Evolutionary conservation across 1,284 basidiomycete species (phyloP).

Genomic region (Tilletiaria anomala): DNA sequence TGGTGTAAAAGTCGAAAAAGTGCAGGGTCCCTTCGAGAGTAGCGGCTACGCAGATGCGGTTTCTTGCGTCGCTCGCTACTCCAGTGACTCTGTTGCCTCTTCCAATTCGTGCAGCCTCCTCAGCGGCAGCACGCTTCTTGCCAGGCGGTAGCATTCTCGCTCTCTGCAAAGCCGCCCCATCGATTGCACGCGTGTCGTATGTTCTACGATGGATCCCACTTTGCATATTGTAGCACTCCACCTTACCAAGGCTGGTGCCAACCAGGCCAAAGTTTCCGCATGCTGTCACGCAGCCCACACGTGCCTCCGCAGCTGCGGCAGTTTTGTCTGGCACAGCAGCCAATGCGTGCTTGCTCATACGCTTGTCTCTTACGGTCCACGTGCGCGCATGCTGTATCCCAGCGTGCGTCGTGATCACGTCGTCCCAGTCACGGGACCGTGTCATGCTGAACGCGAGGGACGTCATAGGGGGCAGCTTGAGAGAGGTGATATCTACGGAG

Average conservation of each 20-base stretch:
- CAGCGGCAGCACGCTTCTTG: neutral
- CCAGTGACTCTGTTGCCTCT: conserved; percentile 47
- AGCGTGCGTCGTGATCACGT: conserved; percentile 75
- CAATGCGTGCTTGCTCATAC: conserved; percentile 14
- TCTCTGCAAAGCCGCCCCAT: neutral
- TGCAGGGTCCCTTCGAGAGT: conserved; percentile 67
- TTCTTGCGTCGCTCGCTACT: conserved; percentile 70
- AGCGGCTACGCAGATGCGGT: conserved; percentile 55
- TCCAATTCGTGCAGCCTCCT: neutral
- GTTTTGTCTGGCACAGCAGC: conserved; percentile 11
- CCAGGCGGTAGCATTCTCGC: neutral
- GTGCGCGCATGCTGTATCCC: conserved; percentile 42
- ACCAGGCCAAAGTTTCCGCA: conserved; percentile 93
- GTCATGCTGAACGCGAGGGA: conserved; percentile 64
- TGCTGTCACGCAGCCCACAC: conserved; percentile 51
- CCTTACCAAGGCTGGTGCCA: conserved; percentile 25
- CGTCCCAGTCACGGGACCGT: conserved; percentile 91
- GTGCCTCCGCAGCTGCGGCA: neutral
- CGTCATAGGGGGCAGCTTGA: conserved; percentile 52
- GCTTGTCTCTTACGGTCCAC: conserved; percentile 30
- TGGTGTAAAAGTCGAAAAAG: conserved; percentile 92
- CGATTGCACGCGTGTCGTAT: conserved; percentile 16
- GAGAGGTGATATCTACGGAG: conserved; percentile 56
- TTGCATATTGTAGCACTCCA: conserved; percentile 46
- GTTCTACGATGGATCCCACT: conserved; percentile 68